A percentile compares a stretch with the other conserved stretches of the same genome.
Conservation (phyloP, 2,329 filamentous ascomycete species). For the Botrytis squamosa region DNA sequence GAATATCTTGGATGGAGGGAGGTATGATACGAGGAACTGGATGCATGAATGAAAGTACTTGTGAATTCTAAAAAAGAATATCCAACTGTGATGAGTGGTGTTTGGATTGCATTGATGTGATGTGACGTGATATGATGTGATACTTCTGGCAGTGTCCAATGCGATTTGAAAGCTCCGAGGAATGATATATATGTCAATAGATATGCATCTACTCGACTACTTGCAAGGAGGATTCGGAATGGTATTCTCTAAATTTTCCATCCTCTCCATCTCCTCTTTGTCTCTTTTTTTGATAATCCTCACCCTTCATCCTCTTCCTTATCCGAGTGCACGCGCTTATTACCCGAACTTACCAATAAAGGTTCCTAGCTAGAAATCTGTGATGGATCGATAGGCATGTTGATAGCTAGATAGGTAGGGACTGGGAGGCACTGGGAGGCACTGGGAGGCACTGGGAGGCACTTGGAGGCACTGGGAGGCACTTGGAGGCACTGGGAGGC, state of each 20-base stretch:
- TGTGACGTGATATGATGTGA: not conserved
- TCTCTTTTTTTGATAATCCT: not conserved
- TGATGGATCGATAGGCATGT: too few species aligned
- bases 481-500: not conserved
- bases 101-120: not conserved
- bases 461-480: too few species aligned
- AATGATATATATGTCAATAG: not conserved
- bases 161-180: not conserved
- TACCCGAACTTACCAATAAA: not conserved
- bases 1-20: not conserved
- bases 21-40: slow-evolving; percentile 12
- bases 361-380: not conserved
- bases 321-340: not conserved
- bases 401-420: not conserved
- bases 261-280: not conserved
- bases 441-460: not conserved
- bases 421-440: not conserved
- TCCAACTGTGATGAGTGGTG: not conserved
- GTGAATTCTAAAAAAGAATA: not conserved
- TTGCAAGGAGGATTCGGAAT: not conserved
- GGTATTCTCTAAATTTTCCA: not conserved
- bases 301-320: not conserved
- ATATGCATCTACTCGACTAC: not conserved
- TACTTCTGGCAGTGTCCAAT: not conserved
- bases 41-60: not conserved